Evolutionary conservation across 768 basidiomycete species (phyloP).

Genomic region (Chiua virens): DNA sequence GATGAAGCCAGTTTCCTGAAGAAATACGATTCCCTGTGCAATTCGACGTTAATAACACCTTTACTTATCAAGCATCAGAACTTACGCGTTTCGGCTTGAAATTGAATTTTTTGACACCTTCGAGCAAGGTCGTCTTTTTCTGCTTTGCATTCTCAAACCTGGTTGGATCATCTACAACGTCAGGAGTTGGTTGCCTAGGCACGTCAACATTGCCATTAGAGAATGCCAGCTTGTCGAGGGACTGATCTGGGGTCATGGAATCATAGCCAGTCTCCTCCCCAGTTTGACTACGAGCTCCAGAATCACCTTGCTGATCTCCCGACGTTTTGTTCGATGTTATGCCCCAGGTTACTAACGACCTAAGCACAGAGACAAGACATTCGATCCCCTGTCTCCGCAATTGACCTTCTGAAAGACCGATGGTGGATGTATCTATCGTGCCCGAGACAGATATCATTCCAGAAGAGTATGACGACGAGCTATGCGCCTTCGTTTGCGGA

Average conservation of each 20-base stretch:
- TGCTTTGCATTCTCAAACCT: constrained; percentile 95
- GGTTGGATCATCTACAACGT: constrained; percentile 84
- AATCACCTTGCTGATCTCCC: constrained; percentile 37
- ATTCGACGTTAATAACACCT: not conserved
- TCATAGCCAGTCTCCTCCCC: constrained; percentile 58
- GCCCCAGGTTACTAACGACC: constrained; percentile 91
- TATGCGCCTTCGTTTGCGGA: constrained; percentile 39
- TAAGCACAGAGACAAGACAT: constrained; percentile 83
- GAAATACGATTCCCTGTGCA: constrained; percentile 80
- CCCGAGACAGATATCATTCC: constrained; percentile 65
- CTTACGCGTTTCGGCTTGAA: constrained; percentile 95
- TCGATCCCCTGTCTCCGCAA: constrained; percentile 92
- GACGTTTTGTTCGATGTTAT: constrained; percentile 44
- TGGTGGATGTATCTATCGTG: constrained; percentile 62
- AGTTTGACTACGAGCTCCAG: constrained; percentile 43
- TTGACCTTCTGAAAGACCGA: constrained; percentile 79
- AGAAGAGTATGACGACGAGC: constrained; percentile 54
- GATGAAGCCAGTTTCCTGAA: constrained; percentile 88
- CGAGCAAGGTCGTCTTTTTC: constrained; percentile 90
- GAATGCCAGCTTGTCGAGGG: constrained; percentile 53
- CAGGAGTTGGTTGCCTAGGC: constrained; percentile 71
- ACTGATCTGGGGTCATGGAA: constrained; percentile 53
- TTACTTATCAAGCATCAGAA: constrained; percentile 7
- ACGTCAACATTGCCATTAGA: constrained; percentile 51
- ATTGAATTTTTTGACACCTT: constrained; percentile 97